Percentiles rank a stretch among this genome's conserved stretches.
Conservation (phyloP, 441 rosid species). For the Manihot esculenta region DNA sequence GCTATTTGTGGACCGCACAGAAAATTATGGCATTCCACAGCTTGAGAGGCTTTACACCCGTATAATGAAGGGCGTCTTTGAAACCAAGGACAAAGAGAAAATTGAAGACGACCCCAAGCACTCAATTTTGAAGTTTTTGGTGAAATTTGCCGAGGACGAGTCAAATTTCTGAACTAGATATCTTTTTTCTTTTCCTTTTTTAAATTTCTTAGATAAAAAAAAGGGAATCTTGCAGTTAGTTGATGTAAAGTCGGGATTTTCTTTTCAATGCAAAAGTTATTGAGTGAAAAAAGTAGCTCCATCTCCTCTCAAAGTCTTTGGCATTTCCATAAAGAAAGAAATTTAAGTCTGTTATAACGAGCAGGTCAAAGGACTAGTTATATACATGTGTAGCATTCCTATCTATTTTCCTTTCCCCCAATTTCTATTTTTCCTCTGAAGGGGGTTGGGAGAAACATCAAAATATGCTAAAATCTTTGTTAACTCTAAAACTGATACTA, state of each 20-base stretch:
- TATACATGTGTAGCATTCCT: no score
- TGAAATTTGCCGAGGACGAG: conserved; percentile 61
- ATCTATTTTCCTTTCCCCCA: background rate
- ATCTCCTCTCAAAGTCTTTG: background rate
- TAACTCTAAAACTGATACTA: background rate
- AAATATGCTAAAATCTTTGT: background rate
- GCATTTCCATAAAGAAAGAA: no score
- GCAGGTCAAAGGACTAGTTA: no score
- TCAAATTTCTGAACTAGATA: conserved; percentile 60
- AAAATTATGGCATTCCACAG: conserved; percentile 67
- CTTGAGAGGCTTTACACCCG: conserved; percentile 85
- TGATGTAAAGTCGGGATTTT: conserved; percentile 70
- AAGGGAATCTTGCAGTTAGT: conserved; percentile 28
- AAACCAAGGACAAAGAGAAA: conserved; percentile 41
- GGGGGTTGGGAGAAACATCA: background rate
- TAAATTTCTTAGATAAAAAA: conserved; percentile 6
- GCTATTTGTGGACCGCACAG: conserved; percentile 54
- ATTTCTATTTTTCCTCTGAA: background rate
- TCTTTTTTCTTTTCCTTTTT: conserved; percentile 11
- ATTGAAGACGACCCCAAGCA: conserved; percentile 48
- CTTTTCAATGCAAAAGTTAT: conserved; percentile 32
- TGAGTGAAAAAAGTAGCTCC: conserved; percentile 26
- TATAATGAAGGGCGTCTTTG: conserved; percentile 71
- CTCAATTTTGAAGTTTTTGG: conserved; percentile 85
- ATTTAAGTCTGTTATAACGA: no score